Evolutionary conservation across 2,329 filamentous ascomycete species (phyloP).

Genomic region (Diaporthe destruens): DNA sequence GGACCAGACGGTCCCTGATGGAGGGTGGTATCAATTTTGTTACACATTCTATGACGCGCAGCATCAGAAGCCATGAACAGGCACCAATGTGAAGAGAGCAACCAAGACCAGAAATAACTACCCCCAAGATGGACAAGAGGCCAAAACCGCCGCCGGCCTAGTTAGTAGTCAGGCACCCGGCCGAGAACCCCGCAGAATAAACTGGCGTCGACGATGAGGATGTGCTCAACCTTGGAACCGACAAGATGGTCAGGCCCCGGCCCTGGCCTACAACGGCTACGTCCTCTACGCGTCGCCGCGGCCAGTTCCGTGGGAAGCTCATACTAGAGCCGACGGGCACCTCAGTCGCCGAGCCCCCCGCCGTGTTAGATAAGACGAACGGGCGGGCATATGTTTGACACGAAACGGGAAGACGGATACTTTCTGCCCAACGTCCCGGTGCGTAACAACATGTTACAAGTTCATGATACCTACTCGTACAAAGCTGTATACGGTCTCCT

Average conservation of each 20-base stretch:
- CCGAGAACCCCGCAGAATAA: constrained; percentile 5
- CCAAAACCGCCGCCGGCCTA: background rate
- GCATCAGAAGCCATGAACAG: background rate
- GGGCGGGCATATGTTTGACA: constrained; percentile 18
- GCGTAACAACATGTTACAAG: too few species aligned
- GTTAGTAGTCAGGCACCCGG: background rate
- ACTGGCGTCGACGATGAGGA: background rate
- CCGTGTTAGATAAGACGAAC: constrained; percentile 24
- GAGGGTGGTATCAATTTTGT: too few species aligned
- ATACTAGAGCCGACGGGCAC: constrained; percentile 15
- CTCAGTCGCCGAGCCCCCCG: constrained; percentile 9
- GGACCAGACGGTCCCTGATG: background rate
- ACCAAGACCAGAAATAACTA: background rate
- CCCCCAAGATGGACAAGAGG: background rate
- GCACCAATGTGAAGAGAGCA: too few species aligned
- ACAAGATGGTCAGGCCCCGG: background rate
- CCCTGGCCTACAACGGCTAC: constrained; percentile 7
- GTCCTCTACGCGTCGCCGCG: constrained; percentile 1
- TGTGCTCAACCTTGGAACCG: background rate
- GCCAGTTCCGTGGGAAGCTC: constrained; percentile 18
- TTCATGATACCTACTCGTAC: too few species aligned
- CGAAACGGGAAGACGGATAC: constrained; percentile 27
- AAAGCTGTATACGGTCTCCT: too few species aligned
- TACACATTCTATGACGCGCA: too few species aligned
- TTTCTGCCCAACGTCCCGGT: constrained; percentile 35